Conservation (phyloP, 805 yeast genomes). For the Kluyveromyces starmeri region DNA sequence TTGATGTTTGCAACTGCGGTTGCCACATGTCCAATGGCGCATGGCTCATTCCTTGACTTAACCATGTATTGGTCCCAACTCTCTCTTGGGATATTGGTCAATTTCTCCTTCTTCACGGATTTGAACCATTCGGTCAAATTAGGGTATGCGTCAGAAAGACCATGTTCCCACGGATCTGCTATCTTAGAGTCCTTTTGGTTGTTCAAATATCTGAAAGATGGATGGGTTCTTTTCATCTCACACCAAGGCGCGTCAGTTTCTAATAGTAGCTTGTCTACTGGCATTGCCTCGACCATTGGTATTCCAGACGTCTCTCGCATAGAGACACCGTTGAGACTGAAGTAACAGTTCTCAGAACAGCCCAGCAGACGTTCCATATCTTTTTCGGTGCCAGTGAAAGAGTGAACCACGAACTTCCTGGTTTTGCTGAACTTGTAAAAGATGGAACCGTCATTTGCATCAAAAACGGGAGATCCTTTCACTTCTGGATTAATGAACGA, state of each 20-base stretch:
- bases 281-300: slow-evolving; percentile 56
- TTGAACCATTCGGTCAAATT: slow-evolving; percentile 24
- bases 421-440: slow-evolving; percentile 27
- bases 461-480: neutral
- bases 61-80: slow-evolving; percentile 38
- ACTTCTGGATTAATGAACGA: slow-evolving; percentile 3
- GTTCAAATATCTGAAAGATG: slow-evolving; percentile 51
- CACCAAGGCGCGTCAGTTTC: slow-evolving; percentile 99
- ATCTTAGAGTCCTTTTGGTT: slow-evolving; percentile 40
- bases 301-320: slow-evolving; percentile 69
- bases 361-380: slow-evolving; percentile 53
- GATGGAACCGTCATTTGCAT: slow-evolving; percentile 10
- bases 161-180: slow-evolving; percentile 47
- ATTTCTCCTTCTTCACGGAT: slow-evolving; percentile 28
- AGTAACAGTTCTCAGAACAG: slow-evolving; percentile 33
- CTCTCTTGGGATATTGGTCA: slow-evolving; percentile 18
- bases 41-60: slow-evolving; percentile 89
- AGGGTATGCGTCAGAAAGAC: slow-evolving; percentile 54
- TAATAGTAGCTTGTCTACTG: slow-evolving; percentile 59
- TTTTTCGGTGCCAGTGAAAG: slow-evolving; percentile 74
- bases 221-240: slow-evolving; percentile 78
- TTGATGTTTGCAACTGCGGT: slow-evolving; percentile 49
- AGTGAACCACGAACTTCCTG: slow-evolving; percentile 79
- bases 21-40: slow-evolving; percentile 73
- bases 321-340: slow-evolving; percentile 92